Base-by-base conservation (phyloP, 1,284 basidiomycete species). In the Phylloporus gajari region DNA sequence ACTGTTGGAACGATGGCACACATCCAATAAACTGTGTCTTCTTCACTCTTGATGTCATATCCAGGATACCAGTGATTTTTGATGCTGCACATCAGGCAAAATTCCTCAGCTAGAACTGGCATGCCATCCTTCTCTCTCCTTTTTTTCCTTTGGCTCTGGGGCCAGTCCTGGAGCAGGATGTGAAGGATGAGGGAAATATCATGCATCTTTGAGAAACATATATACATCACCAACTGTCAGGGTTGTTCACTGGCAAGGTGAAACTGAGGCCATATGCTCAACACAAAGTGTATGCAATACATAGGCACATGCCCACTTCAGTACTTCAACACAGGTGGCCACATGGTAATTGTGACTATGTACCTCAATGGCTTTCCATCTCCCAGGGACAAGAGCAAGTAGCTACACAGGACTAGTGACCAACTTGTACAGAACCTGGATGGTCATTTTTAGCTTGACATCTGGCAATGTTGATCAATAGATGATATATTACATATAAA, bases 291-390 rank as follows among this genome's bases (percentile, higher is more conserved):
- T 80, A 63, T 83, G 83, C n/a, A 90, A 74, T 42, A 89, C 88
- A 48, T 85, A 85, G 35, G 91, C 89, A 32, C 92, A 88, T 48
- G 84, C 86, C 91, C 91, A 91, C 93, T 94, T 75, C 65, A 40
- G 42, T 15, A 56, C 69, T 68, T 75, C 51, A 72, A 68, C 65
- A 68, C 44, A 32, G 44, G 42, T 56, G 32, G 40, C 59, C 40
- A 59, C 32, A n/a, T 27, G 35, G 25, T 9, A 61, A 51, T 38
- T 35, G 32, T 15, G n/a, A 13, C 12, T 53, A 78, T 86, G 71
- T 68, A 92, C 92, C 84, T 94, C 91, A 17, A 93, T 90, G 2
- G 93, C 91, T 80, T 93, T 93, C 69, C 90, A 85, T 69, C 91
- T 87, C 40, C 92, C 93, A 62, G 84, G 78, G 25, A 89, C 79